phyloP scores from a whole-genome alignment of 2,329 filamentous ascomycete species.

The Cadophora sp. region DNA sequence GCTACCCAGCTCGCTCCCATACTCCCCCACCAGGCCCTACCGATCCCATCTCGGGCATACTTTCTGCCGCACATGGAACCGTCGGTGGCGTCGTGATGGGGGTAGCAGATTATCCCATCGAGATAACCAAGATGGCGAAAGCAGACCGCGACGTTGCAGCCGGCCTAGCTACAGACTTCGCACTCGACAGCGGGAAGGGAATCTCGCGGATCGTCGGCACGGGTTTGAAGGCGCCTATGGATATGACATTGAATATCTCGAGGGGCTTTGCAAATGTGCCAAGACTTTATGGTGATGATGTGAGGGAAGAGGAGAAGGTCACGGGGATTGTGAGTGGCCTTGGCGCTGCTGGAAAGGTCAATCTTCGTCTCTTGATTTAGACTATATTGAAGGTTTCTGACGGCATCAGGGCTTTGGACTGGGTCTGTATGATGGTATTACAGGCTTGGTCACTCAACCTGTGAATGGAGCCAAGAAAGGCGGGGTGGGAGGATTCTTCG shows the following conservation, averaged over 20 bases:
- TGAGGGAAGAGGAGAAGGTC: constrained; percentile 42
- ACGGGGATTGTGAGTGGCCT: constrained; percentile 32
- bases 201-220: constrained; percentile 36
- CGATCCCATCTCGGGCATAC: constrained; percentile 33
- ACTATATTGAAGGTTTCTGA: constrained; percentile 76
- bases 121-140: constrained; percentile 28
- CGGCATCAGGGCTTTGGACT: constrained; percentile 66
- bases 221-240: constrained; percentile 34
- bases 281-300: constrained; percentile 69
- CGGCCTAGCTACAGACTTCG: constrained; percentile 27
- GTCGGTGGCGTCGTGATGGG: constrained; percentile 32
- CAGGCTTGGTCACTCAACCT: constrained; percentile 66
- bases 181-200: constrained; percentile 32
- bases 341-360: constrained; percentile 44
- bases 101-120: constrained; percentile 32
- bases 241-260: constrained; percentile 65
- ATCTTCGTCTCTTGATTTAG: constrained; percentile 84
- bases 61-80: constrained; percentile 27
- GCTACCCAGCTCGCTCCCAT: constrained; percentile 14
- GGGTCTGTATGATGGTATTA: constrained; percentile 68
- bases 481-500: constrained; percentile 58
- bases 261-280: constrained; percentile 75
- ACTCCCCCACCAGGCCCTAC: constrained; percentile 15
- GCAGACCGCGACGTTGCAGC: constrained; percentile 26
- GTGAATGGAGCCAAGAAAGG: constrained; percentile 59